Base-by-base conservation (phyloP, 2,329 filamentous ascomycete species). In the Stachybotrys chlorohalonatus region DNA sequence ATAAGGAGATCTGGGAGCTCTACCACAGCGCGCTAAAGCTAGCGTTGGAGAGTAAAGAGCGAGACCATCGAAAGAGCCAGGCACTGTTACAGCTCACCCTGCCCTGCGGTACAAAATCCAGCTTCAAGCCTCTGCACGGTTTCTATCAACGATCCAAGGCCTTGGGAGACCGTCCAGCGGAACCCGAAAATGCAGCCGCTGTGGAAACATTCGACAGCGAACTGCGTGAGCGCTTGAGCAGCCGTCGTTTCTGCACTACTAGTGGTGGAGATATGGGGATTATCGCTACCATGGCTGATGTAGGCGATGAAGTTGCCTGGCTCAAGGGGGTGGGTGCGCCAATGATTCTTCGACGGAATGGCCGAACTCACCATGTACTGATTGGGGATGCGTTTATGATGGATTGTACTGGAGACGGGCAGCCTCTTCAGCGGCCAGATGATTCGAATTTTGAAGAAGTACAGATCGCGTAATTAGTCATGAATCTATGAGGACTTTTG, bases 211-310 rank as follows among this genome's bases (percentile, higher is more conserved):
- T 55, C 15, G 51, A 55, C 47, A 47, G 47, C 17, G 30, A 15
- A 42, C 54, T 55, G 36, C 48, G 54, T 15, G 42, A 46, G 13
- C 32, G 48, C 24, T 52, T 55, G 5, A 55, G 54, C 52, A 53
- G 45, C 17, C 54, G 51, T 31, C 54, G 54, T 7, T 50, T 55
- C 47, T 53, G 54, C 52, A 36, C 36, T 30, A 55, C 54, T 17
- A 52, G 46, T 31, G 17, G 46, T n/a, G 48, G 52, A 15, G 30
- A 32, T n/a, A 24, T 52, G 15, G 52, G 47, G n/a, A 46, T 52
- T 11, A 46, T 56, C 11, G 50, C 53, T 17, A 32, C 55, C 7
- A 42, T 47, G 46, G 46, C 47, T 16, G 48, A 51, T 53, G 49
- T 42, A 13, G 47, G 42, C 5, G 50, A 53, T 52, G 47, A 16